Evolutionary conservation across 176 grass and related monocot genomes (phyloP).

Genomic region (Musa beccarii): DNA sequence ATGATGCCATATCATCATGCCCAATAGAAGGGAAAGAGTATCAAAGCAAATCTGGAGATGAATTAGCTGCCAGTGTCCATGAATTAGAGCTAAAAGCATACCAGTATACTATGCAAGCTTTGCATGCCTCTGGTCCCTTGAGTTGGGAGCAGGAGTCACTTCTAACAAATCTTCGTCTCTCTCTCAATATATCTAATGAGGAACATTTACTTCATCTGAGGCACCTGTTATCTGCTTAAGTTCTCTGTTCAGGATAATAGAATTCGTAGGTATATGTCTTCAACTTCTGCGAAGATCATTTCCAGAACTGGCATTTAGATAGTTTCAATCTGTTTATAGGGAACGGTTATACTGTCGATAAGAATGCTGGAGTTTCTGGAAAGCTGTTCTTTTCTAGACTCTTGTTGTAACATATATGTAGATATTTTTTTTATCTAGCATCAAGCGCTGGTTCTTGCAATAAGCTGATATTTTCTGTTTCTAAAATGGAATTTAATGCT

Average conservation of each 20-base stretch:
- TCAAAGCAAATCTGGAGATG: background rate
- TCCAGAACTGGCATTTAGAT: background rate
- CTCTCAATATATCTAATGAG: constrained; percentile 53
- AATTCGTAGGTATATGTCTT: background rate
- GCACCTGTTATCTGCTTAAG: constrained; percentile 19
- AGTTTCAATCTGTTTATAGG: background rate
- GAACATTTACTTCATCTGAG: constrained; percentile 53
- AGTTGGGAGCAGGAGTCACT: constrained; percentile 59
- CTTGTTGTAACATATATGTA: too few relatives aligned
- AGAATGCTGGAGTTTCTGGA: too few relatives aligned
- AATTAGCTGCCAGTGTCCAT: constrained; percentile 29
- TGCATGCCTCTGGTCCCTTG: constrained; percentile 43
- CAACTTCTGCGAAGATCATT: background rate
- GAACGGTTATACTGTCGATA: too few relatives aligned
- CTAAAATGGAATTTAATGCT: too few relatives aligned
- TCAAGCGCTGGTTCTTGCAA: too few relatives aligned
- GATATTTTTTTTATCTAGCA: too few relatives aligned
- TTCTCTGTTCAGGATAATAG: background rate
- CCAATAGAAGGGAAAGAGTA: constrained; percentile 18
- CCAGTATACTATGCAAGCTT: constrained; percentile 32
- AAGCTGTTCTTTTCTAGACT: too few relatives aligned
- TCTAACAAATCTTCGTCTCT: constrained; percentile 47
- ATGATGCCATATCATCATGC: constrained; percentile 43
- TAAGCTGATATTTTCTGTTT: too few relatives aligned
- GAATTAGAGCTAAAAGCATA: constrained; percentile 53